phyloP scores from a whole-genome alignment of 2,329 filamentous ascomycete genomes.

The Colletotrichum godetiae region DNA sequence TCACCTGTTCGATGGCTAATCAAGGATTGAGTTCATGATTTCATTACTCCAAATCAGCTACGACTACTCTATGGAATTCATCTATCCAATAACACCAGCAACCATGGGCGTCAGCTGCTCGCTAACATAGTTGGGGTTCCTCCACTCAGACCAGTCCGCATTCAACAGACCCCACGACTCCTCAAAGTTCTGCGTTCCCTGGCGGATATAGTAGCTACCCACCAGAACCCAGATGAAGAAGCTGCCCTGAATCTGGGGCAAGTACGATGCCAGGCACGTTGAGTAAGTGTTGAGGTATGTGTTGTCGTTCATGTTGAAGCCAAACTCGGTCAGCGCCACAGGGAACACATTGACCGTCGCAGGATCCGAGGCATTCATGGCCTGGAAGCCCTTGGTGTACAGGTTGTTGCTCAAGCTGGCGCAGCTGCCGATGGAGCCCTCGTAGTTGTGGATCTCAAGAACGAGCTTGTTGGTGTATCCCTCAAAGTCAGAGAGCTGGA shows the following conservation, averaged over 20 bases:
- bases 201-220: constrained; percentile 68
- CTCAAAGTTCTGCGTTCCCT: constrained; percentile 64
- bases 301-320: constrained; percentile 60
- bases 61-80: background rate
- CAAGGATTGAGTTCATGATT: background rate
- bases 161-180: constrained; percentile 68
- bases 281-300: constrained; percentile 62
- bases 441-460: constrained; percentile 71
- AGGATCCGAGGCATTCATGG: constrained; percentile 52
- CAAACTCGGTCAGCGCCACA: constrained; percentile 64
- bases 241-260: constrained; percentile 60
- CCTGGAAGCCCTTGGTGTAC: constrained; percentile 64
- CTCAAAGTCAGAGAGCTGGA: constrained; percentile 57
- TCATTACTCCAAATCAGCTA: background rate
- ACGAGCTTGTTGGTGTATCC: constrained; percentile 66
- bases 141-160: constrained; percentile 65
- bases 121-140: constrained; percentile 55
- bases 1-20: background rate
- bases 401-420: constrained; percentile 56
- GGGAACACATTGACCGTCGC: constrained; percentile 50
- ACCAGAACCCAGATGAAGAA: constrained; percentile 71
- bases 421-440: constrained; percentile 62
- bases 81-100: constrained; percentile 41
- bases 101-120: constrained; percentile 55
- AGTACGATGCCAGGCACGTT: constrained; percentile 60